phyloP scores from a whole-genome alignment of 1,284 basidiomycete genomes.

The Ceraceosorus bombacis region DNA sequence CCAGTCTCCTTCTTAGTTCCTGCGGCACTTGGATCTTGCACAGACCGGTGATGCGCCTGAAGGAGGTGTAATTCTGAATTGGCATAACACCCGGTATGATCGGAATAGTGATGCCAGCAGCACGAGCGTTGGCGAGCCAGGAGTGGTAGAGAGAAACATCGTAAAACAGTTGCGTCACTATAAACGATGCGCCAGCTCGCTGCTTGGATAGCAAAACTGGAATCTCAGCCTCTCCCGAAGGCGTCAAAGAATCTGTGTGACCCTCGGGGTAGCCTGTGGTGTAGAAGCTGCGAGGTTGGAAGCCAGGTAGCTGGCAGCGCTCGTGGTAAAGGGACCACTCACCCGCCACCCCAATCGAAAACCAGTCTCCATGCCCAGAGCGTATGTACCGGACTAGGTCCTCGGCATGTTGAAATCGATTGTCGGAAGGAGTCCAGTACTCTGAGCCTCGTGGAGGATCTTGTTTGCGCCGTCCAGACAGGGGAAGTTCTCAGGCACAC shows the following conservation, averaged over 20 bases:
- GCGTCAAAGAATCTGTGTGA: constrained; percentile 60
- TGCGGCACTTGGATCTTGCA: constrained; percentile 74
- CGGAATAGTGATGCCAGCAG: constrained; percentile 70
- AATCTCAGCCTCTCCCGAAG: constrained; percentile 62
- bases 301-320: background rate
- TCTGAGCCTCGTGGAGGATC: constrained; percentile 90
- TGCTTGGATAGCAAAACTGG: constrained; percentile 76
- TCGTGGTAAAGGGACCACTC: constrained; percentile 56
- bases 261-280: constrained; percentile 80
- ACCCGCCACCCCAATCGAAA: constrained; percentile 88
- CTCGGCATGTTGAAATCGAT: constrained; percentile 74
- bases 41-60: constrained; percentile 80
- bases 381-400: constrained; percentile 90
- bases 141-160: constrained; percentile 60
- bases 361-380: constrained; percentile 71
- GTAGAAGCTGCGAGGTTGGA: background rate
- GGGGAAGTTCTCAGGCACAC: too few relatives aligned
- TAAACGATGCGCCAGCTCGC: constrained; percentile 89
- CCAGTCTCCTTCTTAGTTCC: constrained; percentile 62
- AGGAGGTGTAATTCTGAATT: constrained; percentile 89
- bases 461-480: too few relatives aligned
- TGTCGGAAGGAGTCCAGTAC: constrained; percentile 78
- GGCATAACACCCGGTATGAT: constrained; percentile 97
- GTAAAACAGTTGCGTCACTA: constrained; percentile 96
- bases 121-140: constrained; percentile 30